Conservation (phyloP, 345 rosid species). For the Eucalyptus pauciflora region DNA sequence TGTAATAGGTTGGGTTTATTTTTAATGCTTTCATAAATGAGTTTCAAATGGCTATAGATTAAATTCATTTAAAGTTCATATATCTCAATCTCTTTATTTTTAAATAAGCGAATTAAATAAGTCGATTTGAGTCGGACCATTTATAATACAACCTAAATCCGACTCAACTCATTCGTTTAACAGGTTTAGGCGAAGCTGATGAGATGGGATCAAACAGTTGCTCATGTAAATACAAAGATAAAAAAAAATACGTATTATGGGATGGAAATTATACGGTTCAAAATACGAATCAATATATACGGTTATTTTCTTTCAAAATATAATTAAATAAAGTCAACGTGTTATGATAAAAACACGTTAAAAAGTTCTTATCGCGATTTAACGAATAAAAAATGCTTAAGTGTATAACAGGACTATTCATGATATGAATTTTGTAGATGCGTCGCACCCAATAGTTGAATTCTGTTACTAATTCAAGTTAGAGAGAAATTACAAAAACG, state of each 20-base stretch:
- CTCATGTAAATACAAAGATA: background rate
- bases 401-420: background rate
- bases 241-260: rapidly evolving
- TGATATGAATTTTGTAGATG: too few species aligned
- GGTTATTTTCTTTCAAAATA: background rate
- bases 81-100: too few species aligned
- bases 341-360: background rate
- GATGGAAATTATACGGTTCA: background rate
- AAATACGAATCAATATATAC: background rate
- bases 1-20: too few species aligned
- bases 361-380: background rate
- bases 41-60: rapidly evolving
- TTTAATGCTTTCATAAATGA: rapidly evolving
- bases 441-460: background rate
- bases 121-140: too few species aligned
- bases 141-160: too few species aligned
- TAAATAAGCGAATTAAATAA: rapidly evolving
- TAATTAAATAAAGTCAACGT: too few species aligned
- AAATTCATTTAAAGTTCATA: rapidly evolving
- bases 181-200: background rate
- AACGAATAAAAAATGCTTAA: background rate
- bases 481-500: background rate
- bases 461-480: background rate
- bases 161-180: too few species aligned
- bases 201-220: background rate